phyloP scores from a whole-genome alignment of 176 grass and related monocot species.

The Musa itinerans region DNA sequence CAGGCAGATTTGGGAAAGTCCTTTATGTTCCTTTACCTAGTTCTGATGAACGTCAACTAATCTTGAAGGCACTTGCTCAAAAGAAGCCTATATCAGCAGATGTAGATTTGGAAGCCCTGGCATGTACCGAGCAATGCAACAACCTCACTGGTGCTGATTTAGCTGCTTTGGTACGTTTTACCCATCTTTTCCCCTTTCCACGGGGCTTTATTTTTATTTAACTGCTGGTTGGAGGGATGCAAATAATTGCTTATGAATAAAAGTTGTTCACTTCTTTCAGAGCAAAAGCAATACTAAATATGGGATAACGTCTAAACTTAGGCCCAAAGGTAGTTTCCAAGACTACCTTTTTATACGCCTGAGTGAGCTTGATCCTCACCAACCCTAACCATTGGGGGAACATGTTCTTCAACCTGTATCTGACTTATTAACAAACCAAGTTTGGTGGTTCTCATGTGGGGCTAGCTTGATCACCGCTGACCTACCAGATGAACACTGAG shows the following conservation, averaged over 20 bases:
- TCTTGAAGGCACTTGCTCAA: constrained; percentile 61
- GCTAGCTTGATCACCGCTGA: no score
- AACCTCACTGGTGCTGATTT: constrained; percentile 72
- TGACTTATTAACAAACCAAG: no score
- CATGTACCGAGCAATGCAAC: constrained; percentile 37
- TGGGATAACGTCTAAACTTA: no score
- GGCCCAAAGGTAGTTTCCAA: background rate
- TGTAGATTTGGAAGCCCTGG: constrained; percentile 51
- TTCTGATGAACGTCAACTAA: constrained; percentile 47
- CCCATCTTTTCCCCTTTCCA: background rate
- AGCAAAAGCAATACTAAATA: background rate
- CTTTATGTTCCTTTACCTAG: constrained; percentile 71
- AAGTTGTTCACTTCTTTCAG: background rate
- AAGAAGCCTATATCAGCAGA: constrained; percentile 46
- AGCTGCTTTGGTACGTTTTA: constrained; percentile 50
- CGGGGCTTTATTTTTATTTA: background rate
- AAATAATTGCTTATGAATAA: background rate
- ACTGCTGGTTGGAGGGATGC: background rate
- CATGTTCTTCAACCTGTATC: no score
- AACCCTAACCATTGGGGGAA: no score
- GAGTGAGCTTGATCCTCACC: no score
- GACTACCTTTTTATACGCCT: background rate
- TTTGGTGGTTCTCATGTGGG: no score
- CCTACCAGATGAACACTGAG: no score
- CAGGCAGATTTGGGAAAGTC: constrained; percentile 76